Evolutionary conservation across 768 basidiomycete genomes (phyloP).

Genomic region (Naematelia aurantialba): DNA sequence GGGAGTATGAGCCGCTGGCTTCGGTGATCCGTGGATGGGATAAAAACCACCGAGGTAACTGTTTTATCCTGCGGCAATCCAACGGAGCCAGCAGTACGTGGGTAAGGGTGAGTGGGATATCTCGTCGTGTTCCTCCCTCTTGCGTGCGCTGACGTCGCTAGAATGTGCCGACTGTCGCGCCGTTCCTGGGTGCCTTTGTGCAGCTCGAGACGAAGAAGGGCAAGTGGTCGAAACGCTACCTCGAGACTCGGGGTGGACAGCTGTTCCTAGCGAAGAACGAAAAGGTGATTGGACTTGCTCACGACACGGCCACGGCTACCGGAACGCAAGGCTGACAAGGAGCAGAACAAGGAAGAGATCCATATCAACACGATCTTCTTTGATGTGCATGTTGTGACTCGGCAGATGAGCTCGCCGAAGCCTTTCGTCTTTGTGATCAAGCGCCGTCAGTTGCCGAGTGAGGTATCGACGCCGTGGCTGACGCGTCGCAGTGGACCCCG

Average conservation of each 20-base stretch:
- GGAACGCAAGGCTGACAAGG: no score
- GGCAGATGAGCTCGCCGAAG: slow-evolving; percentile 74
- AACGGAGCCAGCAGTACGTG: slow-evolving; percentile 59
- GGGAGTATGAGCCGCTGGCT: slow-evolving; percentile 76
- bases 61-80: slow-evolving; percentile 73
- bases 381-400: slow-evolving; percentile 77
- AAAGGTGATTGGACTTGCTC: slow-evolving; percentile 57
- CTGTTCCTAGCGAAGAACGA: slow-evolving; percentile 87
- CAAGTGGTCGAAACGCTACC: slow-evolving; percentile 91
- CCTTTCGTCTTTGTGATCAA: slow-evolving; percentile 80
- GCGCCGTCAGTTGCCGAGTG: slow-evolving; percentile 48
- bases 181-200: slow-evolving; percentile 60
- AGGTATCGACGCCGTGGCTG: slow-evolving; percentile 5
- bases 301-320: background rate
- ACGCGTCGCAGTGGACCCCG: slow-evolving; percentile 19
- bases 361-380: slow-evolving; percentile 61
- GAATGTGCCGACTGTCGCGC: slow-evolving; percentile 54
- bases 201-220: slow-evolving; percentile 88
- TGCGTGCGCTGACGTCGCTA: slow-evolving; percentile 23
- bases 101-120: slow-evolving; percentile 33
- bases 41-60: slow-evolving; percentile 67
- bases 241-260: slow-evolving; percentile 79
- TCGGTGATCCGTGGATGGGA: slow-evolving; percentile 86
- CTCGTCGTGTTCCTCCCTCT: background rate
- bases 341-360: slow-evolving; percentile 74